Evolutionary conservation across 2,329 filamentous ascomycete genomes (phyloP).

Genomic region (Colletotrichum liaoningense): DNA sequence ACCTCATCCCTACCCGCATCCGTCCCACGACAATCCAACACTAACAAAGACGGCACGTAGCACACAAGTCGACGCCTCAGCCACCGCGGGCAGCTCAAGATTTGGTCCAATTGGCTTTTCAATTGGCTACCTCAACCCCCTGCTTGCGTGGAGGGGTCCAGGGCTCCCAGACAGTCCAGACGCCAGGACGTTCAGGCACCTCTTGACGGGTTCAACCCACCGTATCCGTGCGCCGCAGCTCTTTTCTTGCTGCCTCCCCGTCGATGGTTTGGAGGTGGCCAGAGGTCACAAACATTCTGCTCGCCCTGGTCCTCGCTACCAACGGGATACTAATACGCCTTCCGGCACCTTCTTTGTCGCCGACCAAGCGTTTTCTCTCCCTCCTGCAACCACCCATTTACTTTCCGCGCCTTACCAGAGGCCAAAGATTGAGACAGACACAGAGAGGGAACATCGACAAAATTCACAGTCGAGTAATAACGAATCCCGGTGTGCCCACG

Average conservation of each 20-base stretch:
- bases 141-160: not conserved
- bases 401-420: not conserved
- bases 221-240: conserved; percentile 8
- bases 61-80: not conserved
- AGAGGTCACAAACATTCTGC: not conserved
- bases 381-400: conserved; percentile 8
- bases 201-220: conserved; percentile 21
- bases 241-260: not conserved
- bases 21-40: not conserved
- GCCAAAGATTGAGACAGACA: too few relatives aligned
- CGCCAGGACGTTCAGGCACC: too few relatives aligned
- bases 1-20: not conserved
- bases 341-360: conserved; percentile 4
- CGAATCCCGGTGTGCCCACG: not conserved
- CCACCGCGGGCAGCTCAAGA: not conserved
- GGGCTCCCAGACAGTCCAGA: too few relatives aligned
- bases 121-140: not conserved
- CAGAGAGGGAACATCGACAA: not conserved
- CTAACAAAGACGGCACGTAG: not conserved
- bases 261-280: not conserved
- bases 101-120: not conserved
- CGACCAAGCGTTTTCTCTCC: not conserved
- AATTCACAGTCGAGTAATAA: not conserved
- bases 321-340: not conserved
- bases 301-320: not conserved